Evolutionary conservation across 192 early-diverging fungal genomes (phyloP).

Genomic region (Gigaspora rosea): DNA sequence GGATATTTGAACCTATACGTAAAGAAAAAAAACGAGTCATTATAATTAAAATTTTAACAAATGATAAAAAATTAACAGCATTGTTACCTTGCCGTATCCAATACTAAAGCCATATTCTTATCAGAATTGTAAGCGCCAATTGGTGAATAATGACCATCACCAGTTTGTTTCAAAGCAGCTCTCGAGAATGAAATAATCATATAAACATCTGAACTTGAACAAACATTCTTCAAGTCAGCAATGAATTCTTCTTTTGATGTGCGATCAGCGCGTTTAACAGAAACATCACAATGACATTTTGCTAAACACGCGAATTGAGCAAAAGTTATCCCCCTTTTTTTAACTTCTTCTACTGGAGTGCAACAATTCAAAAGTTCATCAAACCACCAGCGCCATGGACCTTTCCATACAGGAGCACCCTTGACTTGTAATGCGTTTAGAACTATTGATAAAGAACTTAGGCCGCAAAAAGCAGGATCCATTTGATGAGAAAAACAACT

Average conservation of each 20-base stretch:
- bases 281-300: conserved; percentile 81
- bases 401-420: conserved; percentile 87
- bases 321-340: conserved; percentile 84
- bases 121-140: conserved; percentile 86
- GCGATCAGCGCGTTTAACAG: conserved; percentile 69
- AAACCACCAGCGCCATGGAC: conserved; percentile 71
- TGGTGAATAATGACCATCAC: conserved; percentile 79
- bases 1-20: conserved; percentile 81
- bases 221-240: conserved; percentile 68
- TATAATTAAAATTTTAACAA: not conserved
- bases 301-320: conserved; percentile 89
- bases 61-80: not conserved
- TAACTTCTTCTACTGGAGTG: conserved; percentile 68
- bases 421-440: conserved; percentile 92
- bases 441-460: conserved; percentile 90
- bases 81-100: conserved; percentile 72
- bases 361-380: conserved; percentile 79
- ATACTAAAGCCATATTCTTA: conserved; percentile 79
- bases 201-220: conserved; percentile 69
- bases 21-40: not conserved
- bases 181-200: conserved; percentile 91
- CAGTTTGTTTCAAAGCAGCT: conserved; percentile 77
- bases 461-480: conserved; percentile 87
- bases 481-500: conserved; percentile 92
- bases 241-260: conserved; percentile 77